Evolutionary conservation across 2,329 filamentous ascomycete species (phyloP), one percentile per base, ranked within the genome.

Genomic region (Exophiala phaeomuriformis): DNA sequence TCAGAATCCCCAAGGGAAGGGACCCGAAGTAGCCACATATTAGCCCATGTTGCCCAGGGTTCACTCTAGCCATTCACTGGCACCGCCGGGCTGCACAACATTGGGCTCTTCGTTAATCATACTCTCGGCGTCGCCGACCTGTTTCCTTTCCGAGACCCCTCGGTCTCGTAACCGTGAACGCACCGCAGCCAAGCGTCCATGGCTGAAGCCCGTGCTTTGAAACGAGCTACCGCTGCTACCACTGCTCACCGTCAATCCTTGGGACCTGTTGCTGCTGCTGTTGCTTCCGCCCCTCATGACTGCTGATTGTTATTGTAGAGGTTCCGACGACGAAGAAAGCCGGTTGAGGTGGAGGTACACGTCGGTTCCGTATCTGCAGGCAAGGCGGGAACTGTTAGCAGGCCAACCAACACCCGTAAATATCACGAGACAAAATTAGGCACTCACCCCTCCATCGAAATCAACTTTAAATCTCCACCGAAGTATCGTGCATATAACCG

Each of bases 341-440:
- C 93, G 83, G 75, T 98, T 98, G 47, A 98, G 82, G 71, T 98
- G 93, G 45, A 98, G 86, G 73, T 98, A 98, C 49, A 97, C 93
- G 68, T 98, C 93, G 47, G 93, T 98, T 61, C 93, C 93, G 71
- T 98, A 98, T 55, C 91, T 95, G 64, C 41, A 31, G 43, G 10
- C 47, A 12, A 19, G 19, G 19, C 19, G 19, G 19, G 19, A 19
- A 19, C 19, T 50, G 56, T 65, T 45, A 65, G 56, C 52, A 29
- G 32, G 27, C 12, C 28, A 31, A 31, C 30, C 28, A 32, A 40
- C 31, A 9, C 27, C 6, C 2, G 10, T 12, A 5, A 12, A 6
- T 19, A 19, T 19, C 19, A 19, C 27, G 39, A 37, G 27, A 49
- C 12, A 5, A 50, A 19, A 19, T 19, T 19, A 19, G 19, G 12